Evolutionary conservation across 306 rosid species (phyloP).

Genomic region (Cicer chorassanicum): DNA sequence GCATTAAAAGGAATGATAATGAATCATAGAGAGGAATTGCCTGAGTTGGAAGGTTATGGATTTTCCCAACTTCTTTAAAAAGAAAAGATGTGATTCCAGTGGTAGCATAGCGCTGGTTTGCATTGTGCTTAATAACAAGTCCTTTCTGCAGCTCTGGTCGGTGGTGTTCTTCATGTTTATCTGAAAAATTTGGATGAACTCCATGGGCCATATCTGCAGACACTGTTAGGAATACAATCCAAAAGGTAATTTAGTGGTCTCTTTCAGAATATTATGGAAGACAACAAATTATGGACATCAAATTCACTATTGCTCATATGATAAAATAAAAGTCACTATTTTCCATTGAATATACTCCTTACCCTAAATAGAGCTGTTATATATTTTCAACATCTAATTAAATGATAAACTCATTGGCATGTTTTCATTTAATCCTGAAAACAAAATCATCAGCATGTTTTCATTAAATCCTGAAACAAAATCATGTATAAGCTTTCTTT

Average conservation of each 20-base stretch:
- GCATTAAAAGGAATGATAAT: background rate
- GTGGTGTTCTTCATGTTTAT: conserved; percentile 93
- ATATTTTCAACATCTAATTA: conserved; percentile 4
- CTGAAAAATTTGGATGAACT: conserved; percentile 90
- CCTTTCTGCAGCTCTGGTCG: conserved; percentile 92
- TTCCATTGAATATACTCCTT: conserved; percentile 3
- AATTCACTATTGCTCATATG: conserved; percentile 30
- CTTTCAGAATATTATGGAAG: conserved; percentile 23
- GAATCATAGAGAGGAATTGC: conserved; percentile 46
- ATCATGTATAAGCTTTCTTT: conserved; percentile 5
- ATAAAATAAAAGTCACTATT: conserved; percentile 3
- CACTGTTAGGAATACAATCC: conserved; percentile 57
- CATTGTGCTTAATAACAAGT: conserved; percentile 90
- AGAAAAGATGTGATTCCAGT: conserved; percentile 91
- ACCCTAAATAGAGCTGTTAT: conserved; percentile 9
- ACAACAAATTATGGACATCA: conserved; percentile 19
- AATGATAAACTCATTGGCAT: background rate
- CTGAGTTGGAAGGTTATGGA: conserved; percentile 89
- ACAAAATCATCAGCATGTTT: conserved; percentile 24
- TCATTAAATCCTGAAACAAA: conserved; percentile 5
- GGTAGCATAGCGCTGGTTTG: conserved; percentile 96
- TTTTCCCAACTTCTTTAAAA: conserved; percentile 80
- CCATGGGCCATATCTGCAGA: conserved; percentile 99
- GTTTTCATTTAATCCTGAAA: conserved; percentile 12
- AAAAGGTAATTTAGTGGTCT: conserved; percentile 44